phyloP scores from a whole-genome alignment of 139 green algal species.

The Coelastrella sp. region DNA sequence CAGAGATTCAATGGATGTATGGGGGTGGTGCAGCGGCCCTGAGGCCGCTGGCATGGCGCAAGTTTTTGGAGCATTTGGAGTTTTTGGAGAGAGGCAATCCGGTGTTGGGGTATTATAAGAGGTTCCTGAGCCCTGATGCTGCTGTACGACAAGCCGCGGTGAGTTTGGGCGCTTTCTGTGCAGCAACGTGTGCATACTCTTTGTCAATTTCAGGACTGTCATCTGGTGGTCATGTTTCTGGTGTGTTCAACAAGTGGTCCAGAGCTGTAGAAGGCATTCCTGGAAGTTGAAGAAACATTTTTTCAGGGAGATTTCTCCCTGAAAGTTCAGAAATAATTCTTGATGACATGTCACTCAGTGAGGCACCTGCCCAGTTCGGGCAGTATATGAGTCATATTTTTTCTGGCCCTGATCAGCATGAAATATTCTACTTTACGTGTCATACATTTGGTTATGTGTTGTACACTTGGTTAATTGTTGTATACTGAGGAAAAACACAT shows the following conservation, averaged over 20 bases:
- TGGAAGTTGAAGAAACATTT: no score
- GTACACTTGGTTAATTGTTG: no score
- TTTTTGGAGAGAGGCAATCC: slow-evolving; percentile 48
- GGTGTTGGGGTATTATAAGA: slow-evolving; percentile 59
- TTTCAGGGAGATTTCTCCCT: no score
- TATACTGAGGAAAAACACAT: no score
- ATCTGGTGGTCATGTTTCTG: not conserved
- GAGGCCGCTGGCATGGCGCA: slow-evolving; percentile 59
- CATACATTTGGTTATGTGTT: no score
- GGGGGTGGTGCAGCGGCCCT: slow-evolving; percentile 55
- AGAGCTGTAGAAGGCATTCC: not conserved
- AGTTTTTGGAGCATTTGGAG: slow-evolving; percentile 52
- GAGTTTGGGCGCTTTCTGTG: not conserved
- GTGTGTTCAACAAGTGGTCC: not conserved
- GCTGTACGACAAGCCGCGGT: slow-evolving; percentile 51
- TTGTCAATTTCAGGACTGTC: not conserved
- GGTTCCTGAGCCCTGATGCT: slow-evolving; percentile 53
- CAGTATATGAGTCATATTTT: no score
- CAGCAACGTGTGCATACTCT: not conserved
- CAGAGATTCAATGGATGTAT: slow-evolving; percentile 84
- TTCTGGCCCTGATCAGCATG: no score
- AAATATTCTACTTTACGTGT: no score
- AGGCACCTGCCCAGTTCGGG: no score
- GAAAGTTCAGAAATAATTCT: no score
- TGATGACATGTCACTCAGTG: no score